These are phyloP conservation scores for Fusarium fujikuroi DNA, from an alignment of 2,329 filamentous ascomycete species.

Conservation along the genomic window DNA sequence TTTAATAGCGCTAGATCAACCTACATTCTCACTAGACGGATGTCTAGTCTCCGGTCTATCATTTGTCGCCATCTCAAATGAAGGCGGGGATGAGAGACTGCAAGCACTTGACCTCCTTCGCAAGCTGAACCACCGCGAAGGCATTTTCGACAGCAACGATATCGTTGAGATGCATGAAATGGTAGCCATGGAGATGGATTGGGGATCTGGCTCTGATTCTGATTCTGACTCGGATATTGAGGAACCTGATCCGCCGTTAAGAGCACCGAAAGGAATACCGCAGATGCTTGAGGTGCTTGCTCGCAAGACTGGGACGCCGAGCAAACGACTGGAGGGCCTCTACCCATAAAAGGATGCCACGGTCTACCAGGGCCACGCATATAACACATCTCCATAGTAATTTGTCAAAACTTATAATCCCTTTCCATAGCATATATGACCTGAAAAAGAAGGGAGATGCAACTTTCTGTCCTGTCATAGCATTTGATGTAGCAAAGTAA, in stretches of 20 bases:
- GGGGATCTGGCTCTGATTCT: not conserved
- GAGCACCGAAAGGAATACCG: conserved; percentile 3
- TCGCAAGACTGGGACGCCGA: not conserved
- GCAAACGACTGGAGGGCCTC: not conserved
- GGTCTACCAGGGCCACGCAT: not conserved
- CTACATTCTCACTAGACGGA: not conserved
- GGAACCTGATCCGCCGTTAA: not conserved
- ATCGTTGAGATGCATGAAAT: conserved; percentile 3
- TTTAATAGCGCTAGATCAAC: not conserved
- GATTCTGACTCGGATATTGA: not conserved
- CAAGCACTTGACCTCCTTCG: not conserved
- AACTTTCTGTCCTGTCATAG: not conserved
- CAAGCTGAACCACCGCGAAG: not conserved
- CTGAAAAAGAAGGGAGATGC: accelerated
- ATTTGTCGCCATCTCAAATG: not conserved
- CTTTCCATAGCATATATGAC: too few species aligned
- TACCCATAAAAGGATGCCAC: not conserved
- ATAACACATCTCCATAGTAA: accelerated
- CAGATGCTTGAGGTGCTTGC: not conserved
- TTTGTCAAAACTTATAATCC: not conserved
- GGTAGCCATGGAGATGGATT: not conserved
- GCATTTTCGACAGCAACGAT: conserved; percentile 16
- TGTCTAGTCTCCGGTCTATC: not conserved
- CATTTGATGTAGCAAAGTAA: not conserved
- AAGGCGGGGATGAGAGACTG: not conserved